Evolutionary conservation across 2,329 filamentous ascomycete genomes (phyloP).

Genomic region (Xylaria digitata): DNA sequence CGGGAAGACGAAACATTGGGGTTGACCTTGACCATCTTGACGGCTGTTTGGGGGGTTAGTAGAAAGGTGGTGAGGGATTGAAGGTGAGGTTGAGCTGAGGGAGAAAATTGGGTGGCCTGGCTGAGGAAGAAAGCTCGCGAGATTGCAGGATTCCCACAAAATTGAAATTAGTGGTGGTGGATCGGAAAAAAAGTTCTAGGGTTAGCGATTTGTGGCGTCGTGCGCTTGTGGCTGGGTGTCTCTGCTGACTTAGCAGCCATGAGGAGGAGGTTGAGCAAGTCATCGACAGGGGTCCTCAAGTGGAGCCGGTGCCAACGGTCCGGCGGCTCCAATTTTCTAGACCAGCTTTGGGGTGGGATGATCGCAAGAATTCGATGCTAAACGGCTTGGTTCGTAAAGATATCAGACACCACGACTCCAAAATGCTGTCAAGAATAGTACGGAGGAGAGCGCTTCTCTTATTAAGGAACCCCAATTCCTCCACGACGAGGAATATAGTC

Average conservation of each 20-base stretch:
- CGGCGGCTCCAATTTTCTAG: conserved; percentile 28
- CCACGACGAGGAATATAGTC: conserved; percentile 34
- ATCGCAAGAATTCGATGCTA: conserved; percentile 29
- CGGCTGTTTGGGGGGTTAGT: conserved; percentile 38
- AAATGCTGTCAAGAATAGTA: conserved; percentile 53
- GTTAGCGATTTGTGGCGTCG: conserved; percentile 28
- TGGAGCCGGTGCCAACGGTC: conserved; percentile 11
- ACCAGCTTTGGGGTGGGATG: conserved; percentile 36
- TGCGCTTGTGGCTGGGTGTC: conserved; percentile 4
- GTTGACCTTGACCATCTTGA: conserved; percentile 51
- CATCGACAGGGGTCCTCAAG: background rate
- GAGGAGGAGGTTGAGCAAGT: background rate
- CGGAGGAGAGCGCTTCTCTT: conserved; percentile 47
- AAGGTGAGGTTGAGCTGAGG: conserved; percentile 29
- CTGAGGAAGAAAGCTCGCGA: conserved; percentile 37
- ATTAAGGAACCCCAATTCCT: conserved; percentile 38
- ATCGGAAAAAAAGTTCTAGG: conserved; percentile 41
- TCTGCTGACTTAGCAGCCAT: background rate
- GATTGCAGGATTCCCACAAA: conserved; percentile 27
- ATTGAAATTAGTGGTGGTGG: conserved; percentile 36
- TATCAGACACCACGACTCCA: conserved; percentile 18
- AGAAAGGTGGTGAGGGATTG: conserved; percentile 13
- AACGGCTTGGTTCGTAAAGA: conserved; percentile 16
- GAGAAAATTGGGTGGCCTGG: conserved; percentile 32
- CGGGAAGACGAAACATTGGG: conserved; percentile 62